These are phyloP conservation scores for Blastobotrys mokoenaii DNA, from an alignment of 805 yeast species.

Conservation along the genomic window DNA sequence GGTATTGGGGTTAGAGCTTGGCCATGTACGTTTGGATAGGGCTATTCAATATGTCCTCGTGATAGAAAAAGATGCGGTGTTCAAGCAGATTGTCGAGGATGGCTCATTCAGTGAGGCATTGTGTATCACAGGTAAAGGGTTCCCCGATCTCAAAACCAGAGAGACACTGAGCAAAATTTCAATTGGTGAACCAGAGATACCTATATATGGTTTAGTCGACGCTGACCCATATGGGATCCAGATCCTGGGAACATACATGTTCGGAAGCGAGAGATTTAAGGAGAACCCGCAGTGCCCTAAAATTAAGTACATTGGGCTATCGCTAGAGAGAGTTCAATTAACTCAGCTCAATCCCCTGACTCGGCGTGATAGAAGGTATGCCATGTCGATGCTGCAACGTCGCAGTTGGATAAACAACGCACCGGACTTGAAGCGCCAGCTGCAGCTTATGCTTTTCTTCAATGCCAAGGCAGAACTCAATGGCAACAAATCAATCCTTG, in stretches of 20 bases:
- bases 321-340: too few relatives aligned
- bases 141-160: constrained; percentile 51
- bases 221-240: constrained; percentile 58
- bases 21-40: constrained; percentile 13
- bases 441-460: constrained; percentile 45
- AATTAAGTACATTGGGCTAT: too few relatives aligned
- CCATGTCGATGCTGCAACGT: too few relatives aligned
- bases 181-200: constrained; percentile 26
- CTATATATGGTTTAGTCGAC: constrained; percentile 46
- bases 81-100: constrained; percentile 23
- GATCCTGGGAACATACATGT: constrained; percentile 35
- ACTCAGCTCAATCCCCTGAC: too few relatives aligned
- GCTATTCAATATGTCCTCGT: constrained; percentile 32
- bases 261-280: constrained; percentile 13
- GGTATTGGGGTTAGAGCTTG: background rate
- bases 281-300: too few relatives aligned
- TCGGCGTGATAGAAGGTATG: too few relatives aligned
- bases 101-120: constrained; percentile 10
- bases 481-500: constrained; percentile 18
- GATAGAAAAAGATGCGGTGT: constrained; percentile 44
- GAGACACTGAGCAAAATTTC: constrained; percentile 31
- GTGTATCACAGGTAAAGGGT: constrained; percentile 52
- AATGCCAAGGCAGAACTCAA: constrained; percentile 53
- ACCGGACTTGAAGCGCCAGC: constrained; percentile 33
- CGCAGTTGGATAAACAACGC: background rate